A percentile compares a stretch with the other conserved stretches of the same genome.
phyloP scores from a whole-genome alignment of 495 filamentous ascomycete species.

The Penicillium pancosmium region DNA sequence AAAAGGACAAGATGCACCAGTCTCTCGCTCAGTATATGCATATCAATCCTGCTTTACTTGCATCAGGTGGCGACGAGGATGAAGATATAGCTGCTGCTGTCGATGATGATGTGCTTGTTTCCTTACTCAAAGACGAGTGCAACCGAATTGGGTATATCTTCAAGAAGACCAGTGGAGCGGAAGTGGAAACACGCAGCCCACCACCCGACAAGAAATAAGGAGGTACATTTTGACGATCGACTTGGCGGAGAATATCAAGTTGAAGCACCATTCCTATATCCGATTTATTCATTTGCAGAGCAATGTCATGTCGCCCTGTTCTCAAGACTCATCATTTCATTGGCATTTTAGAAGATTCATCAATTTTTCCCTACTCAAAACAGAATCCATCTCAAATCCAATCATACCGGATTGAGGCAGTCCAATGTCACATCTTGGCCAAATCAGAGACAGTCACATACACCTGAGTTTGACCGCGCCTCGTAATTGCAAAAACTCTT shows the following conservation, averaged over 20 bases:
- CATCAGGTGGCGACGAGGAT: conserved; percentile 26
- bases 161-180: conserved; percentile 54
- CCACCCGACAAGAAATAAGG: not conserved
- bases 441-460: not conserved
- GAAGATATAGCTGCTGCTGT: conserved; percentile 38
- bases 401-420: not conserved
- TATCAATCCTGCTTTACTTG: conserved; percentile 56
- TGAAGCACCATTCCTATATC: not conserved
- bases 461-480: not conserved
- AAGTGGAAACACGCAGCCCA: conserved; percentile 19
- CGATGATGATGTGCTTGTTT: conserved; percentile 65
- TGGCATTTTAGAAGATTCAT: not conserved
- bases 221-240: not conserved
- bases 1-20: conserved; percentile 54
- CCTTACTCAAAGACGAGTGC: conserved; percentile 61
- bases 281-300: not conserved
- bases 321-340: not conserved
- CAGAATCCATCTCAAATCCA: not conserved
- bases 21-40: conserved; percentile 70
- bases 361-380: not conserved
- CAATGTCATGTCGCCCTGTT: not conserved
- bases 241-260: not conserved
- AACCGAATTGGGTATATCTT: conserved; percentile 68
- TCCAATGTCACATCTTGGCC: not conserved
- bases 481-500: not conserved